Percentiles rank a stretch among this genome's conserved stretches.
These are phyloP conservation scores for Lenzites betulinus DNA, from an alignment of 768 basidiomycete species.

Conservation along the genomic window DNA sequence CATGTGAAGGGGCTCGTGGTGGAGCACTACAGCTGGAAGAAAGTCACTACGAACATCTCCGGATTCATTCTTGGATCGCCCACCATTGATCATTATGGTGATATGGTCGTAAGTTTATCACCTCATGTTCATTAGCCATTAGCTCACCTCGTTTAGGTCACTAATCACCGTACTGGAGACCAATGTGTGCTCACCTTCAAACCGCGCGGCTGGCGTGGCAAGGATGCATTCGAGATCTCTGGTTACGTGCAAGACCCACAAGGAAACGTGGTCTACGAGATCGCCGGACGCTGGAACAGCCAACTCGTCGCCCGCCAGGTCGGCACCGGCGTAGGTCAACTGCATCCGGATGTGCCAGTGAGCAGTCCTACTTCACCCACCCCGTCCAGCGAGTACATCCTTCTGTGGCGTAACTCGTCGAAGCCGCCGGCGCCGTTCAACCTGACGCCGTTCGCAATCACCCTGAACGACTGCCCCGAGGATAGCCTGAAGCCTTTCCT, in stretches of 20 bases:
- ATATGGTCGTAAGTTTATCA: conserved; percentile 74
- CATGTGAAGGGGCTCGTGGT: conserved; percentile 55
- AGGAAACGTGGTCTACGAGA: conserved; percentile 77
- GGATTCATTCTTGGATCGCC: conserved; percentile 87
- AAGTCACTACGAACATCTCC: conserved; percentile 87
- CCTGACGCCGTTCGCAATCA: conserved; percentile 91
- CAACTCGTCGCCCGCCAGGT: conserved; percentile 85
- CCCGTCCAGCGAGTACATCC: conserved; percentile 69
- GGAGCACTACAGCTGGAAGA: conserved; percentile 96
- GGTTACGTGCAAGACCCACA: conserved; percentile 72
- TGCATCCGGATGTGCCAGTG: conserved; percentile 72
- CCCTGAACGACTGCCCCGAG: conserved; percentile 84
- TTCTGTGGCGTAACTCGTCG: conserved; percentile 91
- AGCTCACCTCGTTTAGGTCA: conserved; percentile 46
- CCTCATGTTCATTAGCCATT: neutral
- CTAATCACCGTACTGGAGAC: conserved; percentile 90
- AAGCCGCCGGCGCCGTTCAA: conserved; percentile 89
- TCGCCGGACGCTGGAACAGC: conserved; percentile 94
- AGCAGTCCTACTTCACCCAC: conserved; percentile 40
- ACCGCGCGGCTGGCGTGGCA: conserved; percentile 92
- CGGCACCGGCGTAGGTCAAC: conserved; percentile 53
- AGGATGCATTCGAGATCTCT: conserved; percentile 90
- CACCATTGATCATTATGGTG: conserved; percentile 70
- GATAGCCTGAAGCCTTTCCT: conserved; percentile 70
- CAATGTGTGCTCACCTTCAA: conserved; percentile 91